Percentiles rank a stretch among this genome's conserved stretches.
phyloP scores from a whole-genome alignment of 805 yeast species.

The Wickerhamomyces canadensis region DNA sequence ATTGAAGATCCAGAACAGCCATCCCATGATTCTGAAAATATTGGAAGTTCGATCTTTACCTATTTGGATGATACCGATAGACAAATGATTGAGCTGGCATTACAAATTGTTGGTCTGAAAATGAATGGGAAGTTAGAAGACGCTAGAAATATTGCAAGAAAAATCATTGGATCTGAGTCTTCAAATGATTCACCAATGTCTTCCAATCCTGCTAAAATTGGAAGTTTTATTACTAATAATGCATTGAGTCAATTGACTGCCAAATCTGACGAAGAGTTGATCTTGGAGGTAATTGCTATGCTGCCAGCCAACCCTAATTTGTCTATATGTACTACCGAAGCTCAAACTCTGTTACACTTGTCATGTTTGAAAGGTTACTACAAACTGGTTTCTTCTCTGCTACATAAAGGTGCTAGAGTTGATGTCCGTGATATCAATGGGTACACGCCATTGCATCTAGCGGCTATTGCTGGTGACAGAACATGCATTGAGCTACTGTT shows the following conservation, averaged over 20 bases:
- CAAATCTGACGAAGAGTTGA: conserved; percentile 31
- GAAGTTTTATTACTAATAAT: conserved; percentile 4
- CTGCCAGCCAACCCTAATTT: conserved; percentile 71
- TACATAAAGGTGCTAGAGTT: conserved; percentile 60
- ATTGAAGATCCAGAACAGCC: conserved; percentile 49
- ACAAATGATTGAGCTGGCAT: conserved; percentile 88
- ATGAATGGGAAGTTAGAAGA: conserved; percentile 96
- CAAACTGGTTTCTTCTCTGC: conserved; percentile 54
- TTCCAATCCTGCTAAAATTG: conserved; percentile 1
- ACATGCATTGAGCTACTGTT: conserved; percentile 57
- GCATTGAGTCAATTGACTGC: conserved; percentile 3
- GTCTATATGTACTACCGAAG: conserved; percentile 75
- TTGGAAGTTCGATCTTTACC: conserved; percentile 54
- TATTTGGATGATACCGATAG: conserved; percentile 94
- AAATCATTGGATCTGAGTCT: conserved; percentile 67
- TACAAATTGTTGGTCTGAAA: conserved; percentile 93
- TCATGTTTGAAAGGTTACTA: conserved; percentile 73
- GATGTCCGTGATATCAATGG: conserved; percentile 77
- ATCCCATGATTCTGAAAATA: conserved; percentile 6
- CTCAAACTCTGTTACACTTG: conserved; percentile 84
- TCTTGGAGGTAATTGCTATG: conserved; percentile 54
- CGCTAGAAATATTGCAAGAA: conserved; percentile 86
- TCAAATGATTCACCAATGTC: conserved; percentile 15
- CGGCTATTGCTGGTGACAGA: conserved; percentile 69
- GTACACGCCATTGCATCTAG: conserved; percentile 82